Conservation (phyloP, 768 basidiomycete genomes). For the Tylopilus cervinicoccineus region DNA sequence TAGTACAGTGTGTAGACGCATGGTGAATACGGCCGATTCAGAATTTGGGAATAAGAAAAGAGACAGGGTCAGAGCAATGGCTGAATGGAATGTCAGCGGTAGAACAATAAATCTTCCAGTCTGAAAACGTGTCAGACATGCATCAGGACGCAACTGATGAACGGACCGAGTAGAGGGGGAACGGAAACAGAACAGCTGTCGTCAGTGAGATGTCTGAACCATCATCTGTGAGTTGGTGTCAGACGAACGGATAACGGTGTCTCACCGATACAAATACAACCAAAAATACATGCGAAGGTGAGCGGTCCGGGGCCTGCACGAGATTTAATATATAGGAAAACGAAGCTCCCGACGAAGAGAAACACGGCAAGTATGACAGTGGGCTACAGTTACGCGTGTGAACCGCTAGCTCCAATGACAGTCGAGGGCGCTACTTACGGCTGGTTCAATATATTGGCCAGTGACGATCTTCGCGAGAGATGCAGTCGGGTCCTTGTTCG, state of each 20-base stretch:
- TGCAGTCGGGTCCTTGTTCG: slow-evolving; percentile 36
- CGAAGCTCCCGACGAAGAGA: slow-evolving; percentile 54
- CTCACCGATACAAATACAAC: slow-evolving; percentile 57
- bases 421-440: slow-evolving; percentile 22
- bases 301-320: slow-evolving; percentile 63
- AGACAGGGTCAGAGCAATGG: slow-evolving; percentile 48
- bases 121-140: slow-evolving; percentile 23
- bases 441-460: slow-evolving; percentile 56
- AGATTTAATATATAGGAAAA: slow-evolving; percentile 59
- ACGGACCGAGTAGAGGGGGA: slow-evolving; percentile 52
- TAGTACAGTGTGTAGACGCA: slow-evolving; percentile 44
- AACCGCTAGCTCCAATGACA: not conserved
- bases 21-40: slow-evolving; percentile 56
- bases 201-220: slow-evolving; percentile 53
- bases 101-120: slow-evolving; percentile 50
- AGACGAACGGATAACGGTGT: not conserved
- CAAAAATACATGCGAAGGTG: slow-evolving; percentile 50
- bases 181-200: slow-evolving; percentile 59
- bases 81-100: slow-evolving; percentile 58
- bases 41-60: slow-evolving; percentile 60
- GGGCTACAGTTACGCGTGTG: slow-evolving; percentile 36
- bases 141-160: not conserved
- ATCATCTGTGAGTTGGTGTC: not conserved
- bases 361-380: slow-evolving; percentile 58
- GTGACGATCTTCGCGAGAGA: slow-evolving; percentile 37